phyloP scores from a whole-genome alignment of 225 moss, liverwort and hornwort genomes.

The Ulota crispa region DNA sequence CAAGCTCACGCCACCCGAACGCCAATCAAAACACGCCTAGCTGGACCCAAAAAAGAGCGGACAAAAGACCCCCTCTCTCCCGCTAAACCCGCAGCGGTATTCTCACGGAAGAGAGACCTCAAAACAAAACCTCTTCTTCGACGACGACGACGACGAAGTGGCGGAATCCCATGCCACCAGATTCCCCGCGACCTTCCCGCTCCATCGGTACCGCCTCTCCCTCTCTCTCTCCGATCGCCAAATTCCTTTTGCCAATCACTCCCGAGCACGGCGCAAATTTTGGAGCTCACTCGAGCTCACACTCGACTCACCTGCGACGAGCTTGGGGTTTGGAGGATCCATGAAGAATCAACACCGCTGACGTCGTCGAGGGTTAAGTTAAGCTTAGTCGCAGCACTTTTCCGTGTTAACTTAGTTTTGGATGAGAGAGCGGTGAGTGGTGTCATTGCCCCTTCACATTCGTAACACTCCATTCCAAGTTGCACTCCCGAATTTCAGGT shows the following conservation, averaged over 20 bases:
- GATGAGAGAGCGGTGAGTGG: not conserved
- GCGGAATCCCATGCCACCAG: not conserved
- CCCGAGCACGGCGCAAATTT: not conserved
- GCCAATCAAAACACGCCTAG: not conserved
- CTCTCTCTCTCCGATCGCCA: not conserved
- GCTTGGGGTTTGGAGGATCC: constrained; percentile 9
- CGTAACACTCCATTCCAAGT: not conserved
- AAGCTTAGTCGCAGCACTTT: no score
- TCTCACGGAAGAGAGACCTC: not conserved
- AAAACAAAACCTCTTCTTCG: not conserved
- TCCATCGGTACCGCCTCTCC: not conserved
- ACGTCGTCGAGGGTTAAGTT: constrained; percentile 1
- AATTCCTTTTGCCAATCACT: not conserved
- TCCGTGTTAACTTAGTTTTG: not conserved
- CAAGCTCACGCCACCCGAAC: not conserved
- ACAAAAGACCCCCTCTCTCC: not conserved
- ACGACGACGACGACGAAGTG: not conserved
- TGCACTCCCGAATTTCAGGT: not conserved
- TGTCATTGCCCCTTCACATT: not conserved
- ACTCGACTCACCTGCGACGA: not conserved
- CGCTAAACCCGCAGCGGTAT: not conserved
- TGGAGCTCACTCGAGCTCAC: not conserved
- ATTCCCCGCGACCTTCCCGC: not conserved
- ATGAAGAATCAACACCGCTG: not conserved
- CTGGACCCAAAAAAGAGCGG: not conserved